These are phyloP conservation scores for Paragyromitra xinjiangensis DNA, from an alignment of 495 filamentous ascomycete genomes.

Conservation along the genomic window DNA sequence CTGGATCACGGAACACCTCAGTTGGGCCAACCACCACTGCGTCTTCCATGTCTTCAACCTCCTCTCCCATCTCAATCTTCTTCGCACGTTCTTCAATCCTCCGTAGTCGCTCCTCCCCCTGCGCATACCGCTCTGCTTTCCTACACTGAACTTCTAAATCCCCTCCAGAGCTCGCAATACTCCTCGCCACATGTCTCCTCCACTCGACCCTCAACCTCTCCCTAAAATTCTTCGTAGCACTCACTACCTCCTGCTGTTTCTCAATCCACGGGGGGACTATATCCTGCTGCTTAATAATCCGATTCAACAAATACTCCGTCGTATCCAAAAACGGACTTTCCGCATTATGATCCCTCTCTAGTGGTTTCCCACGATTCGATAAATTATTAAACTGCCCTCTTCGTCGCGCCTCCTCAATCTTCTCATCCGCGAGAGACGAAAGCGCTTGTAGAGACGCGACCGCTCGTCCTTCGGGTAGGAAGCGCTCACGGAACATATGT, in stretches of 20 bases:
- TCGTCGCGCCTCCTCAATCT: constrained; percentile 93
- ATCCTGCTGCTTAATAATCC: constrained; percentile 95
- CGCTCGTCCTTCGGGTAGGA: constrained; percentile 73
- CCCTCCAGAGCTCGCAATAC: constrained; percentile 82
- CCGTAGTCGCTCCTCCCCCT: constrained; percentile 68
- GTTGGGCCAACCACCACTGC: constrained; percentile 30
- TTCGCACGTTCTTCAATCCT: constrained; percentile 60
- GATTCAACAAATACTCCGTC: constrained; percentile 98
- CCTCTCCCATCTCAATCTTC: constrained; percentile 59
- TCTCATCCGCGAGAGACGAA: constrained; percentile 84
- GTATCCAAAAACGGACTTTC: constrained; percentile 93
- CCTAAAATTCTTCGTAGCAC: constrained; percentile 74
- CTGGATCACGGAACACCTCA: constrained; percentile 68
- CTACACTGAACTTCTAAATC: constrained; percentile 77
- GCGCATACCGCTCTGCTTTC: constrained; percentile 76
- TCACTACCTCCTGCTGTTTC: constrained; percentile 90
- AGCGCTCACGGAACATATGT: constrained; percentile 79
- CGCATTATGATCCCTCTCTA: constrained; percentile 80
- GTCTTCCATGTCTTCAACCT: constrained; percentile 61
- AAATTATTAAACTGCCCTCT: constrained; percentile 91
- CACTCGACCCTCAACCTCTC: constrained; percentile 80
- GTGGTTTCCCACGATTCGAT: constrained; percentile 74
- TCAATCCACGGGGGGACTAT: constrained; percentile 90
- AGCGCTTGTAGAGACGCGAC: constrained; percentile 84
- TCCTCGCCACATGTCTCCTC: constrained; percentile 81